Base-by-base conservation (phyloP, 2,329 filamentous ascomycete species). In the Aspergillus pseudoviridinutans region DNA sequence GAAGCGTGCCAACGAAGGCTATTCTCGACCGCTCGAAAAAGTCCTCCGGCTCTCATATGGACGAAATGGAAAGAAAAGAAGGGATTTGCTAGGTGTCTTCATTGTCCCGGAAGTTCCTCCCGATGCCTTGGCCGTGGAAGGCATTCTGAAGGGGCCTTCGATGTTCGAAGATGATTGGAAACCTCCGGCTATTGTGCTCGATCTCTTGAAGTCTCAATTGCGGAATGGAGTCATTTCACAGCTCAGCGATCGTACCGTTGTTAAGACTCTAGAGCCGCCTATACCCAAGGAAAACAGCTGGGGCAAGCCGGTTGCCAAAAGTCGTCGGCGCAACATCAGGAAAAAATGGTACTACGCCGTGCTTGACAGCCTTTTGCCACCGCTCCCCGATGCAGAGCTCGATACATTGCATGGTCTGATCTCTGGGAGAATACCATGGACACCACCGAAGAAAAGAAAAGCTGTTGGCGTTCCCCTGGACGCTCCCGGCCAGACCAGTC, bases 41-140 rank as follows among this genome's bases (percentile, higher is more conserved):
- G 74, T 86, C 10, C 71, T 88, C 22, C 70, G 78, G 32, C 69
- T 79, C 58, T 78, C 84, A 14, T 87, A 87, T 64, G 85, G 84
- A 14, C 79, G 85, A 53, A 75, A 74, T 32, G 85, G 85, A 8
- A 78, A 72, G 61, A 75, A 82, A 32, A 77, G 82, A 63, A 74
- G 80, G 57, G 71, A 79, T 9, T 67, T 87, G 32, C 54, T 84
- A 58, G 58, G 63, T 4, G 64, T 67, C 3, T 61, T 80, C 29
- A 59, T 75, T 38, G 58, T 53, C 20, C 66, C 65, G 5, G 59
- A 72, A 51, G 42, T 66, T 2, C 67, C 68, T 8, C 49, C 55
- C n/a, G 61, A 70, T 51, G 62, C 61, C 24, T 51, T 57, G 9
- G 66, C 60, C 10, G 54, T 71, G 14, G 56, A 61, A 51, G 53